A percentile compares a stretch with the other conserved stretches of the same genome.
Conservation (phyloP, 768 basidiomycete genomes). For the Naganishia onofrii region DNA sequence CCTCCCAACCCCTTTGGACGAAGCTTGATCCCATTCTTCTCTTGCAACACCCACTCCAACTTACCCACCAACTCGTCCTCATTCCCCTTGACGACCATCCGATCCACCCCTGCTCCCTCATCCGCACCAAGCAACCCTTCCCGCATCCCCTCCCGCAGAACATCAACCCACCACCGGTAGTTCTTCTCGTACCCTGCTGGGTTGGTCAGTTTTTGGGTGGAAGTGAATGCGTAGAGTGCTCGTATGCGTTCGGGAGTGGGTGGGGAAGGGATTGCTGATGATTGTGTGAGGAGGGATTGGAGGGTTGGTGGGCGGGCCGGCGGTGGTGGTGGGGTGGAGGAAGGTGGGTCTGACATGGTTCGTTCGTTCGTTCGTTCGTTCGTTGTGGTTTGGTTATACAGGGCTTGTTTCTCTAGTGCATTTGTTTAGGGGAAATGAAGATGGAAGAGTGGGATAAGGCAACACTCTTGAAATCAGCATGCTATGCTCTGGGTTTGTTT, state of each 20-base stretch:
- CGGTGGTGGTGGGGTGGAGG: neutral
- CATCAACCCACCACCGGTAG: conserved; percentile 73
- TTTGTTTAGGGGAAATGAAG: too few relatives aligned
- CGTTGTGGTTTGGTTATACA: neutral
- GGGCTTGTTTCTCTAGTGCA: too few relatives aligned
- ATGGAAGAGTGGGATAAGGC: neutral
- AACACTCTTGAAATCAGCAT: neutral
- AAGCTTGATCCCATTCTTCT: conserved; percentile 21
- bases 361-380: too few relatives aligned
- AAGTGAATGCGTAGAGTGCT: conserved; percentile 81
- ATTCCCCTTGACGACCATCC: conserved; percentile 42
- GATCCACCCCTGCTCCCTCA: conserved; percentile 37
- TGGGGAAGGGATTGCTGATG: conserved; percentile 35
- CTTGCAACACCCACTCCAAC: conserved; percentile 37
- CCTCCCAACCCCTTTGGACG: conserved; percentile 48
- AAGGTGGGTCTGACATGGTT: too few relatives aligned
- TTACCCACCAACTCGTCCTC: conserved; percentile 37
- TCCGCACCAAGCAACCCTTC: conserved; percentile 38
- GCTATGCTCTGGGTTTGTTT: neutral
- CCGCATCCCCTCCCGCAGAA: conserved; percentile 40
- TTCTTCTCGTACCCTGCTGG: conserved; percentile 76
- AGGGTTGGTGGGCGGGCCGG: neutral
- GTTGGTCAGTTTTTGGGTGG: conserved; percentile 77
- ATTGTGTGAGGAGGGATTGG: conserved; percentile 27
- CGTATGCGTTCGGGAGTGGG: conserved; percentile 48